A percentile compares a stretch with the other conserved stretches of the same genome.
Evolutionary conservation across 2,329 filamentous ascomycete species (phyloP).

Genomic region (Colletotrichum sp.): DNA sequence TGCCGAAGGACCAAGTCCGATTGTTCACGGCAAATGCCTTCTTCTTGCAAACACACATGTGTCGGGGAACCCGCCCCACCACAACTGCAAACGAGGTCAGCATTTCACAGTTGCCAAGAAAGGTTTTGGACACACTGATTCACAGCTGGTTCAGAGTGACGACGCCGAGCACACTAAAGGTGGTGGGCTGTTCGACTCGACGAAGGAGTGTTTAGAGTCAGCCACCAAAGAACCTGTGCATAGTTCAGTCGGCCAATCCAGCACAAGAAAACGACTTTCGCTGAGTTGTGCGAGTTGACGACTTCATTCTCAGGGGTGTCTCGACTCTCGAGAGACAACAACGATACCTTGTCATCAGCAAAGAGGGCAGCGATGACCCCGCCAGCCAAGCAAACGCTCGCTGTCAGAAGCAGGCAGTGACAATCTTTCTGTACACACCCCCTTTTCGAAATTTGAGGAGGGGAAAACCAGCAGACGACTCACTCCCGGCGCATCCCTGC

Average conservation of each 20-base stretch:
- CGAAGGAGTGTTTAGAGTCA: neutral
- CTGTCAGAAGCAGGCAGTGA: conserved; percentile 19
- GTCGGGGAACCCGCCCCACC: neutral
- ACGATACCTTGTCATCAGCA: neutral
- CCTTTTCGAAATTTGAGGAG: conserved; percentile 20
- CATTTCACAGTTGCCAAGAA: neutral
- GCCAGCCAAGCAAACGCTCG: neutral
- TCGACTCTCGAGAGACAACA: neutral
- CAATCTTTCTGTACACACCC: conserved; percentile 16
- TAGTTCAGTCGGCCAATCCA: neutral
- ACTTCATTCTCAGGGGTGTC: neutral
- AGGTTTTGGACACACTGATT: neutral
- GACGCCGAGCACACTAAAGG: neutral
- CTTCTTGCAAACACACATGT: neutral
- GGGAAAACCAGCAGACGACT: conserved; percentile 8
- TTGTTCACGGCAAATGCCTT: neutral
- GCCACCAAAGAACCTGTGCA: neutral
- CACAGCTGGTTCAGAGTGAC: neutral
- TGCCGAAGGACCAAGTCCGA: neutral
- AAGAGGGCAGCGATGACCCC: neutral
- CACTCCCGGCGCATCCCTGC: conserved; percentile 26
- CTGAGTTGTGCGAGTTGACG: neutral
- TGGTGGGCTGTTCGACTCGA: neutral
- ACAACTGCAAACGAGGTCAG: neutral
- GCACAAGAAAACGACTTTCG: neutral